Evolutionary conservation across 1,139 yeast species (phyloP).

Genomic region (Kodamaea plutei): DNA sequence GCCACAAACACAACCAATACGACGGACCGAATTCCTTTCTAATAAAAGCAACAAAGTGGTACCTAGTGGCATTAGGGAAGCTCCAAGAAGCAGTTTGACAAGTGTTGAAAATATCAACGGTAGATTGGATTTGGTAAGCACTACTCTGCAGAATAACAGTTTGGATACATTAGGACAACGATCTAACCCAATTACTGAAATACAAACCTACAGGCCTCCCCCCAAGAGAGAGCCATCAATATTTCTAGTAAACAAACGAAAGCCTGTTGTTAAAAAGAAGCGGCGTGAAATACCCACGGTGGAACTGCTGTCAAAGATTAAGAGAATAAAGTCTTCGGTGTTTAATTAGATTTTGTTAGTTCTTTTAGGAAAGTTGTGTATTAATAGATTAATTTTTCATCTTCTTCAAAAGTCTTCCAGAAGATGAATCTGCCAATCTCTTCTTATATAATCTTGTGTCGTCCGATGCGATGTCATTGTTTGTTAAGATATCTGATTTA

Average conservation of each 20-base stretch:
- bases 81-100: too few relatives aligned
- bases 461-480: conserved; percentile 9
- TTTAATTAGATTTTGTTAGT: conserved; percentile 18
- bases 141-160: too few relatives aligned
- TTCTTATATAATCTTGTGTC: conserved; percentile 18
- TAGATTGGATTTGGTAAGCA: too few relatives aligned
- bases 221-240: conserved; percentile 17
- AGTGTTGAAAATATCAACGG: too few relatives aligned
- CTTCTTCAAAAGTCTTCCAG: conserved; percentile 27
- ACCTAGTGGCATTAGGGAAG: too few relatives aligned
- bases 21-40: conserved; percentile 6
- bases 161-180: too few relatives aligned
- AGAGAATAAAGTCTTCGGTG: conserved; percentile 29
- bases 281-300: conserved; percentile 8
- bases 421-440: conserved; percentile 22
- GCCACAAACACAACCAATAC: conserved; percentile 3
- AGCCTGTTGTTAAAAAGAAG: conserved; percentile 6
- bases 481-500: conserved; percentile 16
- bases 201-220: neutral
- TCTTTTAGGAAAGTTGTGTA: neutral
- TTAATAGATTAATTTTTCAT: conserved; percentile 10
- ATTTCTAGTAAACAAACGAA: conserved; percentile 17
- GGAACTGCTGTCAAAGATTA: conserved; percentile 14
- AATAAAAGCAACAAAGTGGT: too few relatives aligned
- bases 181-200: too few relatives aligned